Conservation (phyloP, 2,329 filamentous ascomycete genomes). For the Passalora sequoiae region DNA sequence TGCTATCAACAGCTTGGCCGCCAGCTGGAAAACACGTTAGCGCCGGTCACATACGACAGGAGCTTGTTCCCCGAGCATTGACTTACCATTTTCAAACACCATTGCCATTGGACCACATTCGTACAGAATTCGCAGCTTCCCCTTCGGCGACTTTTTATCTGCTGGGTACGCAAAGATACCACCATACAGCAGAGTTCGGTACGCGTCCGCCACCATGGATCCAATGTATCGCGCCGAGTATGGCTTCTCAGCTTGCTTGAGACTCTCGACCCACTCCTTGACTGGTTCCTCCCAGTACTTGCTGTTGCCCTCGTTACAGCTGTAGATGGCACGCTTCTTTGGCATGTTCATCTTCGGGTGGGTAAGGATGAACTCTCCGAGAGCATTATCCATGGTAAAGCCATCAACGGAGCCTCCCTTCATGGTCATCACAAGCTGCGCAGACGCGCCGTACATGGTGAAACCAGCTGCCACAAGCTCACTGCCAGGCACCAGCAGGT, state of each 20-base stretch:
- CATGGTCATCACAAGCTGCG: conserved; percentile 97
- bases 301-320: conserved; percentile 97
- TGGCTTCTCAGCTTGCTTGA: conserved; percentile 75
- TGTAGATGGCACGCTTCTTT: conserved; percentile 79
- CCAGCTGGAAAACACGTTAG: conserved; percentile 57
- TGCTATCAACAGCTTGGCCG: conserved; percentile 84
- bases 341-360: conserved; percentile 93
- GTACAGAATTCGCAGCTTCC: conserved; percentile 93
- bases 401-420: conserved; percentile 87
- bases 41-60: background rate
- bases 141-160: conserved; percentile 97
- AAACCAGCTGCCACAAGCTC: conserved; percentile 94
- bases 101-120: conserved; percentile 99
- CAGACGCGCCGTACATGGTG: conserved; percentile 98
- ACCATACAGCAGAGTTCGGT: conserved; percentile 89
- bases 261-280: conserved; percentile 78
- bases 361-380: conserved; percentile 97
- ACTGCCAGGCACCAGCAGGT: conserved; percentile 82
- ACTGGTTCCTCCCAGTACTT: conserved; percentile 90
- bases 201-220: conserved; percentile 97
- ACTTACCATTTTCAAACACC: conserved; percentile 94
- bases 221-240: conserved; percentile 96
- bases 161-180: conserved; percentile 97
- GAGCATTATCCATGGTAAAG: conserved; percentile 92
- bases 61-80: background rate